A percentile compares a stretch with the other conserved stretches of the same genome.
These are phyloP conservation scores for Piloderma croceum DNA, from an alignment of 768 basidiomycete genomes.

Conservation along the genomic window DNA sequence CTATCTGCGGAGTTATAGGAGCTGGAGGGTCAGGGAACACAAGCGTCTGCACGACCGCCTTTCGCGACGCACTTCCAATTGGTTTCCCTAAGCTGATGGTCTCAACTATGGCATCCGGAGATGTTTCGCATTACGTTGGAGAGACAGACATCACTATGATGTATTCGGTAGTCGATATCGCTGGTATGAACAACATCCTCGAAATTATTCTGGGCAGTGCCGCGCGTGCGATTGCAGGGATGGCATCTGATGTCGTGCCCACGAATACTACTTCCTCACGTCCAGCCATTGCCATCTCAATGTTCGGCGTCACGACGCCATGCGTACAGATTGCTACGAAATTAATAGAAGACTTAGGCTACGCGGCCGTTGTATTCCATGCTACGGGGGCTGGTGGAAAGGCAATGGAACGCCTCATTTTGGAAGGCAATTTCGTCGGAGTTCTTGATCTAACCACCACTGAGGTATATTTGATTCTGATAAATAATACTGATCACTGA, in stretches of 20 bases:
- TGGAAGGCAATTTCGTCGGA: conserved; percentile 18
- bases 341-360: conserved; percentile 19
- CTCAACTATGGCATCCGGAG: conserved; percentile 28
- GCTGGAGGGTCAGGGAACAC: conserved; percentile 24
- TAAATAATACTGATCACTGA: no score
- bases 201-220: conserved; percentile 20
- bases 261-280: conserved; percentile 1
- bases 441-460: conserved; percentile 29
- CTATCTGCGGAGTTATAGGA: conserved; percentile 17
- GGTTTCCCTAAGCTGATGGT: conserved; percentile 26
- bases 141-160: conserved; percentile 29
- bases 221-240: conserved; percentile 22
- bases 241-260: conserved; percentile 9
- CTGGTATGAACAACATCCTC: conserved; percentile 24
- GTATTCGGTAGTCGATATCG: conserved; percentile 25
- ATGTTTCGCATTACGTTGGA: conserved; percentile 22
- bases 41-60: conserved; percentile 18
- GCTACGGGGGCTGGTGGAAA: conserved; percentile 24
- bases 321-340: conserved; percentile 17
- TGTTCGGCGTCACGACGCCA: conserved; percentile 23
- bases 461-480: no score
- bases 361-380: conserved; percentile 20
- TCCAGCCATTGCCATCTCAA: conserved; percentile 17
- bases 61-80: conserved; percentile 18
- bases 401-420: conserved; percentile 26